Evolutionary conservation across 106 monocot genomes (phyloP).

Genomic region (Hemerocallis citrina): DNA sequence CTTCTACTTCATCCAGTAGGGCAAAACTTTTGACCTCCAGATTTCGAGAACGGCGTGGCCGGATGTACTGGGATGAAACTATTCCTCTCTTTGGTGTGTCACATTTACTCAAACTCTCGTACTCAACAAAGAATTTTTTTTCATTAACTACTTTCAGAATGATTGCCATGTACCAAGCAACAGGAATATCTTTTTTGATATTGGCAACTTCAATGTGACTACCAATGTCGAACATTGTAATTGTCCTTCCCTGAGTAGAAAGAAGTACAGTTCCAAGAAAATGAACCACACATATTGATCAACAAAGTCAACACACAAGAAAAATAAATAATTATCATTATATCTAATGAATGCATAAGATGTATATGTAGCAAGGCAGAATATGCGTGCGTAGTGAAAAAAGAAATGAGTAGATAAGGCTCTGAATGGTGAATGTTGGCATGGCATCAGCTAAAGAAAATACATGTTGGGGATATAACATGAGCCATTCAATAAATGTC

Average conservation of each 20-base stretch:
- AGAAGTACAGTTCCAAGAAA: too few relatives aligned
- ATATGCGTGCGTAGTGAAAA: too few relatives aligned
- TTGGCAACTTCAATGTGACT: slow-evolving; percentile 16
- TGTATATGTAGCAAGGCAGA: too few relatives aligned
- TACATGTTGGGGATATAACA: too few relatives aligned
- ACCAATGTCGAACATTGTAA: background rate
- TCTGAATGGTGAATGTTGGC: too few relatives aligned
- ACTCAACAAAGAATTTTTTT: slow-evolving; percentile 16
- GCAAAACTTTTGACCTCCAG: background rate
- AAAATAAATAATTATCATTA: too few relatives aligned
- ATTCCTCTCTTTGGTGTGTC: slow-evolving; percentile 8
- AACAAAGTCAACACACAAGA: too few relatives aligned
- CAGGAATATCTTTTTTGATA: background rate
- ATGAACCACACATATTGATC: too few relatives aligned
- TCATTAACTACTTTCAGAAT: slow-evolving; percentile 17
- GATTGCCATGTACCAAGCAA: slow-evolving; percentile 18
- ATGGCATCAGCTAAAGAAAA: too few relatives aligned
- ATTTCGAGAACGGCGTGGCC: slow-evolving; percentile 7
- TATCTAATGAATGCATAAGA: too few relatives aligned
- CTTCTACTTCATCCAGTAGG: slow-evolving; percentile 21
- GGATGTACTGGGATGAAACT: slow-evolving; percentile 14
- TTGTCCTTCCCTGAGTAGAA: slow-evolving; percentile 8
- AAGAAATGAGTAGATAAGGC: too few relatives aligned
- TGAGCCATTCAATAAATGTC: too few relatives aligned
- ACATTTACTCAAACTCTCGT: background rate